A percentile compares a stretch with the other conserved stretches of the same genome.
phyloP scores from a whole-genome alignment of 768 basidiomycete genomes.

The Collybia sordida region DNA sequence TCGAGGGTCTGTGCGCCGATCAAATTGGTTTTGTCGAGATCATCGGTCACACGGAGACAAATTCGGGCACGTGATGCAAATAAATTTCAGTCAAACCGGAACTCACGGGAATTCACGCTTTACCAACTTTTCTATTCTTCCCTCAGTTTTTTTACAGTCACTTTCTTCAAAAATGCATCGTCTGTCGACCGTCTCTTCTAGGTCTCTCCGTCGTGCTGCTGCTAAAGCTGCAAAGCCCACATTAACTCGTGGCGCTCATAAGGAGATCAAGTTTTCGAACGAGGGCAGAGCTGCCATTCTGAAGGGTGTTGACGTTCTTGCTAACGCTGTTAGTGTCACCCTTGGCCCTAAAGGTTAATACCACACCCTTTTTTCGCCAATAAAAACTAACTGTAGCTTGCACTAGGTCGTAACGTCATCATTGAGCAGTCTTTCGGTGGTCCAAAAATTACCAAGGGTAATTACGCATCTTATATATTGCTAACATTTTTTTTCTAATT shows the following conservation, averaged over 20 bases:
- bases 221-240: slow-evolving; percentile 53
- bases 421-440: slow-evolving; percentile 92
- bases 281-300: slow-evolving; percentile 92
- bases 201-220: slow-evolving; percentile 68
- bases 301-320: slow-evolving; percentile 94
- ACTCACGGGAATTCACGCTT: neutral
- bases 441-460: slow-evolving; percentile 95
- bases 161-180: slow-evolving; percentile 57
- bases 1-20: slow-evolving; percentile 4
- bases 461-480: slow-evolving; percentile 17
- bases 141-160: no score
- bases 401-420: slow-evolving; percentile 90
- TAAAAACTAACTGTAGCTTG: slow-evolving; percentile 10
- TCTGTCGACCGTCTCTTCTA: slow-evolving; percentile 63
- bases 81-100: slow-evolving; percentile 1
- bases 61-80: neutral
- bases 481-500: slow-evolving; percentile 7
- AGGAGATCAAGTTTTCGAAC: slow-evolving; percentile 97
- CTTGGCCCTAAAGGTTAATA: slow-evolving; percentile 89
- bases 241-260: slow-evolving; percentile 75
- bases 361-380: neutral
- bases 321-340: slow-evolving; percentile 95
- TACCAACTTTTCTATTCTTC: neutral
- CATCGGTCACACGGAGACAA: slow-evolving; percentile 8
- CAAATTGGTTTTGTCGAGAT: slow-evolving; percentile 4